Evolutionary conservation across 1,284 basidiomycete species (phyloP).

Genomic region (Microbotryum violaceum): DNA sequence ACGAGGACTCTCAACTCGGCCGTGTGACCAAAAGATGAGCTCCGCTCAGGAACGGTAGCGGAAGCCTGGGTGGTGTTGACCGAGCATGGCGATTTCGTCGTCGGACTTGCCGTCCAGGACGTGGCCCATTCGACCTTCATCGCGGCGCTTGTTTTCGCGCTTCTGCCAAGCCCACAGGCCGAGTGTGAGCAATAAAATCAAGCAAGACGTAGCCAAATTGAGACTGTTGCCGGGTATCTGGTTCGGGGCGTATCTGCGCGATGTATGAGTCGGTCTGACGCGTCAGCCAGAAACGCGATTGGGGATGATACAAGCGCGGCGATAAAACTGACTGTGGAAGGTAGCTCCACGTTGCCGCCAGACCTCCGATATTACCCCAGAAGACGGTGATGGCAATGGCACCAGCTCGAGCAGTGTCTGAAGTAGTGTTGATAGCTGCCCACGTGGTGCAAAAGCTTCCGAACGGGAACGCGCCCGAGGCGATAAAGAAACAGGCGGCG

Average conservation of each 20-base stretch:
- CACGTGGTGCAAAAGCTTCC: slow-evolving; percentile 33
- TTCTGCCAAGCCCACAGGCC: slow-evolving; percentile 17
- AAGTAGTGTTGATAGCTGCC: slow-evolving; percentile 35
- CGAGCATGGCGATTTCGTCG: slow-evolving; percentile 18
- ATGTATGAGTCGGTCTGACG: too few relatives aligned
- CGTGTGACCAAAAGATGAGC: too few relatives aligned
- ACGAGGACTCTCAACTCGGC: too few relatives aligned
- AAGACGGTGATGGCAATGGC: slow-evolving; percentile 37
- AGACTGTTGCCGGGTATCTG: slow-evolving; percentile 21
- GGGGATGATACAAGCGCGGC: too few relatives aligned
- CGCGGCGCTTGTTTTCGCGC: slow-evolving; percentile 26
- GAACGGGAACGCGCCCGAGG: slow-evolving; percentile 37
- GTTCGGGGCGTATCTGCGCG: neutral
- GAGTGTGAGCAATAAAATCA: slow-evolving; percentile 22
- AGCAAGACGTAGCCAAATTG: slow-evolving; percentile 23
- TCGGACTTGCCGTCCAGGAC: slow-evolving; percentile 22
- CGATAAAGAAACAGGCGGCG: slow-evolving; percentile 35
- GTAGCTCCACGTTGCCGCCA: slow-evolving; percentile 37
- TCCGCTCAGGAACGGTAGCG: slow-evolving; percentile 1
- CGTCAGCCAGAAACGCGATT: too few relatives aligned
- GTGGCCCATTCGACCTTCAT: slow-evolving; percentile 14
- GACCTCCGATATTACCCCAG: slow-evolving; percentile 38
- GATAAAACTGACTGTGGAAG: slow-evolving; percentile 11
- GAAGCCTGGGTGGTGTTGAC: slow-evolving; percentile 24
- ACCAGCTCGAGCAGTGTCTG: slow-evolving; percentile 35